These are phyloP conservation scores for Persicaria maculosa DNA, from an alignment of 148 eudicot genomes.

Conservation along the genomic window DNA sequence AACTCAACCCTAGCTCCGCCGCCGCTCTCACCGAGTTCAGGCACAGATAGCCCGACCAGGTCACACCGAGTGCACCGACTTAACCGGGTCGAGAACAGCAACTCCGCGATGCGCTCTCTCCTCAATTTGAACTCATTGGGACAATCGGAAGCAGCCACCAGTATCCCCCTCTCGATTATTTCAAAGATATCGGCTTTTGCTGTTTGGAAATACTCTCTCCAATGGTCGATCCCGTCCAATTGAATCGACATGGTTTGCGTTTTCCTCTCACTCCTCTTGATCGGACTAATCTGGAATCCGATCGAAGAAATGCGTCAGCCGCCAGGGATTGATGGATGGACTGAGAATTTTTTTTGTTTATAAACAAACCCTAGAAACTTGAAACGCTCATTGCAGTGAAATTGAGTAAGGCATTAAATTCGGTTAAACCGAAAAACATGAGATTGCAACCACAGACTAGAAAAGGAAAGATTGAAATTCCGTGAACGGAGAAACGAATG, in stretches of 20 bases:
- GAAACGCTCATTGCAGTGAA: neutral
- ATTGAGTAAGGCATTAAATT: neutral
- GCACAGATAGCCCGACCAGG: constrained; percentile 35
- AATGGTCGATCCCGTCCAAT: constrained; percentile 32
- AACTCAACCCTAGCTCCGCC: constrained; percentile 17
- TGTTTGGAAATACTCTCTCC: constrained; percentile 65
- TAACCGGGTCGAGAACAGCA: constrained; percentile 48
- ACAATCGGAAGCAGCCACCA: constrained; percentile 85
- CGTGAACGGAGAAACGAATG: neutral
- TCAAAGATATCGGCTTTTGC: constrained; percentile 62
- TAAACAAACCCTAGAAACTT: constrained; percentile 1
- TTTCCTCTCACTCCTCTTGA: neutral
- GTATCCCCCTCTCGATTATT: constrained; percentile 63
- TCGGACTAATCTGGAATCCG: neutral
- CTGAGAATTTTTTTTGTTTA: no score
- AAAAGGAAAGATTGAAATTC: neutral
- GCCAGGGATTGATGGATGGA: neutral
- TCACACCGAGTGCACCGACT: constrained; percentile 57
- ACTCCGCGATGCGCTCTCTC: constrained; percentile 63
- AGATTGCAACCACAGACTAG: neutral
- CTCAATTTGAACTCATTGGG: constrained; percentile 55
- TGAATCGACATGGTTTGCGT: constrained; percentile 9
- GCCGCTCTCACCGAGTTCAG: constrained; percentile 27
- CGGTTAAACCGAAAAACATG: neutral
- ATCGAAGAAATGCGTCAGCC: neutral